These are phyloP conservation scores for Hanseniaspora nectarophila DNA, from an alignment of 805 yeast species.

Conservation along the genomic window DNA sequence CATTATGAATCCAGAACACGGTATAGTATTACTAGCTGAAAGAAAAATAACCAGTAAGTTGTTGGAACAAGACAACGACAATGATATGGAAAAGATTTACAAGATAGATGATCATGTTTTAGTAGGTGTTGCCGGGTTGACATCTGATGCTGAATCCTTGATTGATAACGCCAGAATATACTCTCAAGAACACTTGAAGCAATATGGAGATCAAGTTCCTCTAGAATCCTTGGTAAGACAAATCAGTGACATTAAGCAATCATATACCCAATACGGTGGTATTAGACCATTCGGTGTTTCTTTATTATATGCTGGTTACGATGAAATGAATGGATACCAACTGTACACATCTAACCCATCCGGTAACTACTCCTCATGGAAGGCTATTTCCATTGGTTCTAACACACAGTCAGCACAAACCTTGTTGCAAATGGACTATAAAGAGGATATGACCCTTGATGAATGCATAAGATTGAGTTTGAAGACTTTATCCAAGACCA, in stretches of 20 bases:
- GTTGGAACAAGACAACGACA: slow-evolving; percentile 83
- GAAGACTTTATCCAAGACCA: slow-evolving; percentile 84
- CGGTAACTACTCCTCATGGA: slow-evolving; percentile 97
- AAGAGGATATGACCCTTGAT: slow-evolving; percentile 57
- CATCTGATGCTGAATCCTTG: slow-evolving; percentile 88
- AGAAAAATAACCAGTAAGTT: slow-evolving; percentile 86
- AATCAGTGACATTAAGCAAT: slow-evolving; percentile 88
- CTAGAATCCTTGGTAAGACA: slow-evolving; percentile 79
- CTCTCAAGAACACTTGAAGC: slow-evolving; percentile 75
- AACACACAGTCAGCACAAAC: slow-evolving; percentile 95
- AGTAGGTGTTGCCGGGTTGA: slow-evolving; percentile 96
- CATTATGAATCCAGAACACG: slow-evolving; percentile 61
- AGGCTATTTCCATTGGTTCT: slow-evolving; percentile 93
- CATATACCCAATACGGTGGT: slow-evolving; percentile 98
- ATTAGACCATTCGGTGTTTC: slow-evolving; percentile 97
- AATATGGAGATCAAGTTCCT: slow-evolving; percentile 88
- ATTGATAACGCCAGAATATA: slow-evolving; percentile 73
- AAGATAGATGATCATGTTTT: slow-evolving; percentile 68
- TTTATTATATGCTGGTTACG: slow-evolving; percentile 90
- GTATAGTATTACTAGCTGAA: slow-evolving; percentile 94
- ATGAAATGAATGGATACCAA: slow-evolving; percentile 80
- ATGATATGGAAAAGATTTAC: slow-evolving; percentile 68
- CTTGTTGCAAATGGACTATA: slow-evolving; percentile 84
- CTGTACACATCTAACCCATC: slow-evolving; percentile 92
- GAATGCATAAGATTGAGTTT: slow-evolving; percentile 82